phyloP scores from a whole-genome alignment of 129 eudicot genomes.

The Smallanthus sonchifolius region DNA sequence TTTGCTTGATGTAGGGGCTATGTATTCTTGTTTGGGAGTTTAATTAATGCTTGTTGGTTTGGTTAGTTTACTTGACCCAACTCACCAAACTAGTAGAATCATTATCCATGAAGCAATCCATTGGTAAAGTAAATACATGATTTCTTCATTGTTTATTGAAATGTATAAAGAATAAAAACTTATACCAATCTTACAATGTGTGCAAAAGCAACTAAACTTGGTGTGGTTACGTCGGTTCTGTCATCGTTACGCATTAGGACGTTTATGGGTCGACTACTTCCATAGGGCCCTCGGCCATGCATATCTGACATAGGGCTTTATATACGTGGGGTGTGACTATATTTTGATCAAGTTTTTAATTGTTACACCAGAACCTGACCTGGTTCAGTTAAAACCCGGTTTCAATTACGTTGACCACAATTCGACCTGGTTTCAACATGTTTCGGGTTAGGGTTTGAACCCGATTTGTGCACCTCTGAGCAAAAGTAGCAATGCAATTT shows the following conservation, averaged over 20 bases:
- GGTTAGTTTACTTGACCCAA: conserved; percentile 24
- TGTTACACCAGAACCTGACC: no score
- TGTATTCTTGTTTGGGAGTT: conserved; percentile 22
- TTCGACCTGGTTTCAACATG: no score
- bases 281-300: background rate
- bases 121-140: background rate
- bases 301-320: no score
- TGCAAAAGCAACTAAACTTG: background rate
- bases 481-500: no score
- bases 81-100: background rate
- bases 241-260: background rate
- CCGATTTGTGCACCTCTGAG: no score
- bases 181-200: background rate
- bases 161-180: background rate
- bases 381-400: no score
- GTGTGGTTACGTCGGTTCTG: background rate
- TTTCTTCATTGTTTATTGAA: background rate
- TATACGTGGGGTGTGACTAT: no score
- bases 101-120: conserved; percentile 6
- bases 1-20: conserved; percentile 25
- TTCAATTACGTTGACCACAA: no score
- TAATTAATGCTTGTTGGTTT: conserved; percentile 14
- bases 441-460: no score
- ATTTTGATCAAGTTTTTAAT: no score
- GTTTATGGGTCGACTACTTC: background rate